Base-by-base conservation (phyloP, 2,329 filamentous ascomycete genomes). In the Neocucurbitaria cava region DNA sequence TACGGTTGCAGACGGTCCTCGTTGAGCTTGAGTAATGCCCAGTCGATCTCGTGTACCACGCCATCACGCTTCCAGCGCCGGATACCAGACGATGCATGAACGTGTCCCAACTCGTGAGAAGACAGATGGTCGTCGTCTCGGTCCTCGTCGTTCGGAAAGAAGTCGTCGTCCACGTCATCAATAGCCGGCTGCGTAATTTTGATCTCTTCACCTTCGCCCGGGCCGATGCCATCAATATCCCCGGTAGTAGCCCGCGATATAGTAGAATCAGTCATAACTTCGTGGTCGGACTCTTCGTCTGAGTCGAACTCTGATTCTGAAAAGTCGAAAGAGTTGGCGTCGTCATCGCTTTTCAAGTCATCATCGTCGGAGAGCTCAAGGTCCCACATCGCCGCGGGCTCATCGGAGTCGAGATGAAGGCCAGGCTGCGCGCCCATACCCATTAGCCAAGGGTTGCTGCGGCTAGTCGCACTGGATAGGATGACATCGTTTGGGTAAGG, bases 31-130 rank as follows among this genome's bases (percentile, higher is more conserved):
- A 98, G 92, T 2, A 98, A 80, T 0, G 93, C 92, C 94, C 94
- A 98, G 74, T 98, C 94, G 40, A 98, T 92, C 74, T 98, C 94
- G 72, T 97, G 94, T 5, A 91, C 81, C 21, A 96, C 79, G 4
- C 89, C 87, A 56, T 89, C 82, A 54, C 88, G 84, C 46, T 81
- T 83, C 71, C 90, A 88, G 26, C 94, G 87, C 4, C 92, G 87
- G 54, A 98, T 89, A 6, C 94, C 94, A 20, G 92, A 96, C 0
- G 92, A 96, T 0, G 94, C 94, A 68, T 96, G 92, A 3, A 98
- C 82, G 66, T 92, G 87, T 3, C 94, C 94, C 1, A 98, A 81
- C 13, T 87, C 85, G 66, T 90, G 95, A 0, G 88, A 91, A 40
- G 90, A 86, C 0, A 97, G 82, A 62, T 97, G 74, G 54, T 98